Evolutionary conservation across 768 basidiomycete species (phyloP), one percentile per base, ranked within the genome.

Genomic region (Pleurotus citrinopileatus): DNA sequence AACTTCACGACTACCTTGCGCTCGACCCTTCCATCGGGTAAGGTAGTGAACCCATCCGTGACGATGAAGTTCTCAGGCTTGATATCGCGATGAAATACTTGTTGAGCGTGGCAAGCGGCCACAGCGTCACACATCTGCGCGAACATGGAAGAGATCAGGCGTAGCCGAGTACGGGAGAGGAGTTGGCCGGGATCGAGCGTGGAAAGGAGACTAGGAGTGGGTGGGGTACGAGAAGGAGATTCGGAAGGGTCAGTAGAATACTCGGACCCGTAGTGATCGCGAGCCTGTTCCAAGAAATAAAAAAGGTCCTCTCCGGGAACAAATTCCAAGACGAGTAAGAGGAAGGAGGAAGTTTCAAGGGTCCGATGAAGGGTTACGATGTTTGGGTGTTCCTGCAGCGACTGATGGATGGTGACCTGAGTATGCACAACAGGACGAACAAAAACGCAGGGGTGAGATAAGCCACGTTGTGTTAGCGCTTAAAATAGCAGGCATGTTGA

Each of bases 31-130:
- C 83, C 81, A 60, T 79, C 77, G 32, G 77, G 65, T n/a, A 75
- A 65, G 17, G 80, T 77, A 32, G 72, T 66, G 69, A 80, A 82
- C 13, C 84, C 91, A 62, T 95, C 91, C 0, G 92, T 94, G 63
- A 95, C 92, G 67, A 95, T 95, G 63, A 95, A 94, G 73, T 98
- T 98, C 76, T 98, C 96, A 0, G 96, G 96, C 74, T 99, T 99
- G 81, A 99, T 98, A 70, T 99, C 96, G 57, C 96, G 85, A 67
- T 99, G 96, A 66, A 87, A 93, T 57, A 99, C 90, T 32, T 87
- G 87, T 57, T 87, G 84, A 15, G 86, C 86, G 66, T 99, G 96
- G 71, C 96, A 98, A 4, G 89, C 84, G 2, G 92, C 91, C 10
- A 99, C 95, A 40, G 96, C 95, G 59, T 95, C 92, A 66, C 96